A percentile compares a stretch with the other conserved stretches of the same genome.
phyloP scores from a whole-genome alignment of 1,284 basidiomycete genomes.

The Malassezia caprae region DNA sequence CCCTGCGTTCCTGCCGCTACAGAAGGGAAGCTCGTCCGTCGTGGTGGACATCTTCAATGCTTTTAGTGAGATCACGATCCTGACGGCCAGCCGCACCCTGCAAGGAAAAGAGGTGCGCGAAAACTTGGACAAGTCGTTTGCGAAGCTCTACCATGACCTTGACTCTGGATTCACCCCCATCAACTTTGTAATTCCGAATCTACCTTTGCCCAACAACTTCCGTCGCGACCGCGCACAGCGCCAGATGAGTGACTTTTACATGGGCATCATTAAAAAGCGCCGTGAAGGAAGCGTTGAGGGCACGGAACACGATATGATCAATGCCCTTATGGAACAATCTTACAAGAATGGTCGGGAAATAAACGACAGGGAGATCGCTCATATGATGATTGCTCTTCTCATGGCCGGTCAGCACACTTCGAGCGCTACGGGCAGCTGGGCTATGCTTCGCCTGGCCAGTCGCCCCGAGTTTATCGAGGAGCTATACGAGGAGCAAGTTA shows the following conservation, averaged over 20 bases:
- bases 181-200: constrained; percentile 83
- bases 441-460: constrained; percentile 75
- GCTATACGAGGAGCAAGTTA: constrained; percentile 73
- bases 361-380: constrained; percentile 82
- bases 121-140: constrained; percentile 70
- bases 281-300: constrained; percentile 43
- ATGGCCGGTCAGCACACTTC: constrained; percentile 92
- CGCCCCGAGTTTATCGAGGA: constrained; percentile 59
- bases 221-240: constrained; percentile 77
- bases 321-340: constrained; percentile 69
- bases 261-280: constrained; percentile 73
- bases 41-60: constrained; percentile 54
- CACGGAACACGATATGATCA: constrained; percentile 78
- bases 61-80: constrained; percentile 84
- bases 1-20: constrained; percentile 56
- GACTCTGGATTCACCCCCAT: constrained; percentile 58
- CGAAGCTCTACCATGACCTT: constrained; percentile 75
- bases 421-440: constrained; percentile 82
- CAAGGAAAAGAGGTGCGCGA: constrained; percentile 83
- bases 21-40: constrained; percentile 17
- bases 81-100: constrained; percentile 82
- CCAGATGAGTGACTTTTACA: constrained; percentile 89
- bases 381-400: constrained; percentile 67
- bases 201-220: constrained; percentile 81
- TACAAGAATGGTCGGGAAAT: constrained; percentile 76